Conservation (phyloP, 495 filamentous ascomycete species). For the Podospora fimiseda region DNA sequence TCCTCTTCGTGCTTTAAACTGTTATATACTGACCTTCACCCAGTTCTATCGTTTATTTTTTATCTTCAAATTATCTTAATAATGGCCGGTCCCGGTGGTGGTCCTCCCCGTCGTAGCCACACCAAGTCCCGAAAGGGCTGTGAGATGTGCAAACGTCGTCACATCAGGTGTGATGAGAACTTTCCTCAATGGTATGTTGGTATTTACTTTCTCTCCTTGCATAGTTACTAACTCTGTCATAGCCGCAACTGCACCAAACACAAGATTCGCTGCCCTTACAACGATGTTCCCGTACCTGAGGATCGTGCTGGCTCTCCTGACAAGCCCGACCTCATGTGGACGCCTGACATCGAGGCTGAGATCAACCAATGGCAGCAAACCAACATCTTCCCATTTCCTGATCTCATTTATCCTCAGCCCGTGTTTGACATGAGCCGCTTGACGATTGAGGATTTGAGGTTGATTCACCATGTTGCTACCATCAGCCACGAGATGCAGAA, state of each 20-base stretch:
- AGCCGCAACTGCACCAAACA: conserved; percentile 99
- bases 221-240: conserved; percentile 23
- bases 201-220: not conserved
- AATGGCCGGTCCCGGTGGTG: conserved; percentile 70
- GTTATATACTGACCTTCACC: not conserved
- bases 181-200: conserved; percentile 87
- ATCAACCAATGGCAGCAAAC: conserved; percentile 80
- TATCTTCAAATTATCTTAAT: conserved; percentile 37
- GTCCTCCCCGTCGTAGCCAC: conserved; percentile 73
- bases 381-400: conserved; percentile 78
- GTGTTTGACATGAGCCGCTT: conserved; percentile 49
- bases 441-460: conserved; percentile 68
- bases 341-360: conserved; percentile 69
- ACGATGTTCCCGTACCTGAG: conserved; percentile 65
- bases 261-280: conserved; percentile 95
- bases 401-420: conserved; percentile 57
- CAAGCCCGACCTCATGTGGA: conserved; percentile 74
- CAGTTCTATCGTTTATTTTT: conserved; percentile 39
- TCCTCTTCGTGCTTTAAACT: not conserved
- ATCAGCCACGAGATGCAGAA: conserved; percentile 76
- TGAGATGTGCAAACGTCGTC: conserved; percentile 89
- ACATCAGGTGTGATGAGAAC: conserved; percentile 96
- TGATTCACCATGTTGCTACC: conserved; percentile 86
- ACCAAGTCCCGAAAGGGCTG: conserved; percentile 98
- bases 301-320: conserved; percentile 60